phyloP scores from a whole-genome alignment of 108 stramenopile genomes.

The Skeletonema grethae region DNA sequence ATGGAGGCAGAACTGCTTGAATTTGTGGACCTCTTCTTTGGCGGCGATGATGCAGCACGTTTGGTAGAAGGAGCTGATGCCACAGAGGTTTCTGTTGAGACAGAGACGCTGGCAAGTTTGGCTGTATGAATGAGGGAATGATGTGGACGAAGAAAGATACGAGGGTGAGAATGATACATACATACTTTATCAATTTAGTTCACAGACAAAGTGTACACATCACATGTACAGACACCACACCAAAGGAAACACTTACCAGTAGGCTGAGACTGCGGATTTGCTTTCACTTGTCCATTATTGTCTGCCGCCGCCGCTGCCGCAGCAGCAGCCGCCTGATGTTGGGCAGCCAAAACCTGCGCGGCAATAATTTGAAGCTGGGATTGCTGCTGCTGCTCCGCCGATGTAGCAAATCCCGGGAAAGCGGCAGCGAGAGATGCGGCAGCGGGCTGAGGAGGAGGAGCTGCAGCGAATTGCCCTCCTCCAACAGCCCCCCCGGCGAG shows the following conservation, averaged over 20 bases:
- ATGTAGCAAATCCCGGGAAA: background rate
- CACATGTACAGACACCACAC: background rate
- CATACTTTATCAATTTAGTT: background rate
- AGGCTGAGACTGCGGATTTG: background rate
- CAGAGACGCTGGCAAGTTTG: background rate
- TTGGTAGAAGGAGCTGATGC: background rate
- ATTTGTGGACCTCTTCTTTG: background rate
- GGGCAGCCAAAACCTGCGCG: constrained; percentile 10
- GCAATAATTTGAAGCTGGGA: constrained; percentile 5
- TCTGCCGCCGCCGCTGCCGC: constrained; percentile 3
- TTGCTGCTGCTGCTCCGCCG: constrained; percentile 12
- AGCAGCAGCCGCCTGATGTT: background rate
- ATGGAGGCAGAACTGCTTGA: background rate
- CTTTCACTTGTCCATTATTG: background rate
- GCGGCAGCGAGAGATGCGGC: constrained; percentile 7
- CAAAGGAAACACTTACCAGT: background rate
- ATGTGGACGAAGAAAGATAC: background rate
- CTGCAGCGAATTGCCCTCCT: background rate
- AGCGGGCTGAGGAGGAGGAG: background rate
- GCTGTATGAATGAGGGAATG: background rate
- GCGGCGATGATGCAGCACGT: background rate
- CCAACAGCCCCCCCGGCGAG: background rate
- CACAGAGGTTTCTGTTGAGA: background rate
- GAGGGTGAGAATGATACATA: background rate
- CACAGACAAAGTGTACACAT: background rate